These are phyloP conservation scores for Venturia effusa DNA, from an alignment of 2,329 filamentous ascomycete genomes.

Conservation along the genomic window DNA sequence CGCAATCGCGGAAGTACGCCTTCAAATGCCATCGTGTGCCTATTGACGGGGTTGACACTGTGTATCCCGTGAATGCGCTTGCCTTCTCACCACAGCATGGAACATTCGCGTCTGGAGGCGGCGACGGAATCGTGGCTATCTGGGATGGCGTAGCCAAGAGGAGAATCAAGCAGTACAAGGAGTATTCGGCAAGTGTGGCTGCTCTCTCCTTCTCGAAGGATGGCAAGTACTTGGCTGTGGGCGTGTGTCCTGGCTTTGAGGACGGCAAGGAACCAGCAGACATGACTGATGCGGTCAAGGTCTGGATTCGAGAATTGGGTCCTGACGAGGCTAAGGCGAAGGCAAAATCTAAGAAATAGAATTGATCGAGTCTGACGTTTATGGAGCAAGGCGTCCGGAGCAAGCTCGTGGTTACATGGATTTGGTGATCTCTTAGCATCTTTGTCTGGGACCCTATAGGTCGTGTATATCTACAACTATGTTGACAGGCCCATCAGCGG, in stretches of 20 bases:
- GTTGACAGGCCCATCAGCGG: too few species aligned
- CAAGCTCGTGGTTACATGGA: background rate
- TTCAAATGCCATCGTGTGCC: conserved; percentile 95
- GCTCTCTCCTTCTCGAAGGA: conserved; percentile 67
- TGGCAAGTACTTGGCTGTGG: conserved; percentile 69
- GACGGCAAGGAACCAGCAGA: conserved; percentile 72
- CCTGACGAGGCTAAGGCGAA: conserved; percentile 86
- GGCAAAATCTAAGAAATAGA: conserved; percentile 43
- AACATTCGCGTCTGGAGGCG: conserved; percentile 81
- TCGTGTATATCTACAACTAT: background rate
- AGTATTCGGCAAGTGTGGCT: conserved; percentile 68
- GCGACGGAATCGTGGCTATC: conserved; percentile 81
- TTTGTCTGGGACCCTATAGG: background rate
- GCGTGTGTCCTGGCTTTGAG: conserved; percentile 78
- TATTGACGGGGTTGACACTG: conserved; percentile 60
- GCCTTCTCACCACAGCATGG: conserved; percentile 71
- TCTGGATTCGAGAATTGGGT: conserved; percentile 73
- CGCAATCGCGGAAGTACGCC: conserved; percentile 87
- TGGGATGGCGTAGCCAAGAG: conserved; percentile 91
- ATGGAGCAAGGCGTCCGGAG: background rate
- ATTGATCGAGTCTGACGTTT: background rate
- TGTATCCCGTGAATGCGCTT: conserved; percentile 85
- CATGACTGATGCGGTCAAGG: conserved; percentile 57
- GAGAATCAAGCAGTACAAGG: conserved; percentile 80
- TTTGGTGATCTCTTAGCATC: conserved; percentile 22